phyloP scores from a whole-genome alignment of 805 yeast genomes.

The Saturnispora kantuleensis region DNA sequence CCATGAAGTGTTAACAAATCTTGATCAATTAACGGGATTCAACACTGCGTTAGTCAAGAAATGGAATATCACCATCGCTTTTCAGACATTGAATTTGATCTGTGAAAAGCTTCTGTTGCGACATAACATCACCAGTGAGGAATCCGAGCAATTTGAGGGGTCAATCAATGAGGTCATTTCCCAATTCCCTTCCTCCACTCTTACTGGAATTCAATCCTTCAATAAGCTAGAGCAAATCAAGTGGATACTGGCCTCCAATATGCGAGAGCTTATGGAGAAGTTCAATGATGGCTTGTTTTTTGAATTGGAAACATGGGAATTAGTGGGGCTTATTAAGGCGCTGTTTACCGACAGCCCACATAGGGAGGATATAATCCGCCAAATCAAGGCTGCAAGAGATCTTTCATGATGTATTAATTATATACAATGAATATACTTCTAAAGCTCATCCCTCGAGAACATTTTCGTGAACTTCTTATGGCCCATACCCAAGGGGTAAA shows the following conservation, averaged over 20 bases:
- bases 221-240: constrained; percentile 24
- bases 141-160: constrained; percentile 19
- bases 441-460: constrained; percentile 25
- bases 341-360: constrained; percentile 38
- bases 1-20: neutral
- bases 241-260: constrained; percentile 24
- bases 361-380: constrained; percentile 35
- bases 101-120: constrained; percentile 16
- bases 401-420: neutral
- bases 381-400: constrained; percentile 35
- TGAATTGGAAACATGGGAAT: constrained; percentile 39
- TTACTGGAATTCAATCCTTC: constrained; percentile 17
- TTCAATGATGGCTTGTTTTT: constrained; percentile 45
- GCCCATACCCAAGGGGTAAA: constrained; percentile 32
- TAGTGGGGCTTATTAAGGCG: constrained; percentile 31
- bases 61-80: constrained; percentile 13
- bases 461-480: constrained; percentile 9
- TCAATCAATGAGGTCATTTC: constrained; percentile 7
- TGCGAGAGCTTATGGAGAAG: constrained; percentile 36
- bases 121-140: constrained; percentile 25
- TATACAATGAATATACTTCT: constrained; percentile 1
- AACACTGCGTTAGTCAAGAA: constrained; percentile 18
- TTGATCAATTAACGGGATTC: constrained; percentile 6
- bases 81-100: constrained; percentile 14
- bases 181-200: neutral